Evolutionary conservation across 768 basidiomycete genomes (phyloP), one percentile per base, ranked within the genome.

Genomic region (Gautieria morchelliformis): DNA sequence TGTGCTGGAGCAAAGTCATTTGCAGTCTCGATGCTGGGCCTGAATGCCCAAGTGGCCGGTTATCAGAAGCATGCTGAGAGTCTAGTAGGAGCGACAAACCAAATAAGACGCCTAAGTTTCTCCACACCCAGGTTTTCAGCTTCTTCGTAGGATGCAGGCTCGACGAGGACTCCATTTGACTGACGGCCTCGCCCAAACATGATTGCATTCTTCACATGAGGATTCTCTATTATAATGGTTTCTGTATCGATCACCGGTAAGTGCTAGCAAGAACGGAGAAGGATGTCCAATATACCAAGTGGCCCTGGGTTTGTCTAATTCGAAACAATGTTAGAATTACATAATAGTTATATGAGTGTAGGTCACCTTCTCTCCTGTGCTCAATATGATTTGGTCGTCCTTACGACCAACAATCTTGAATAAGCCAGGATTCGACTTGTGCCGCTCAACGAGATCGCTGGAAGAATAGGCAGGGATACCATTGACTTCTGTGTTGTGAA

Each of bases 111-210:
- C 20, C 70, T 61, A 63, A 71, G 75, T 27, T 65, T 65, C 14
- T 63, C 64, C 6, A 75, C 55, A 55, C 65, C 64, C 6, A 42
- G 57, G n/a, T 60, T 56, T 57, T 73, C 69, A 8, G 14, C 35
- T 4, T 71, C 65, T 60, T 74, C 71, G 49, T 75, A 71, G 19
- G 60, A 59, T 48, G 58, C 63, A 59, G 64, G 71, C 58, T 73
- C 66, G 20, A 77, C 60, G 2, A 77, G 61, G 5, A 76, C 64
- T 2, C 75, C 75, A 41, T 68, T 68, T 60, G 72, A 70, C 58
- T 71, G 70, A 27, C 68, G 65, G 9, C 72, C 75, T 3, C 71
- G 67, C 5, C 76, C 76, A 56, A 76, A 77, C 52, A 77, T 69
- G 37, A 77, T 52, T 8, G 65, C 68, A 30, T 61, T 61, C 6